Base-by-base conservation (phyloP, 345 rosid genomes). In the Gossypium australe region DNA sequence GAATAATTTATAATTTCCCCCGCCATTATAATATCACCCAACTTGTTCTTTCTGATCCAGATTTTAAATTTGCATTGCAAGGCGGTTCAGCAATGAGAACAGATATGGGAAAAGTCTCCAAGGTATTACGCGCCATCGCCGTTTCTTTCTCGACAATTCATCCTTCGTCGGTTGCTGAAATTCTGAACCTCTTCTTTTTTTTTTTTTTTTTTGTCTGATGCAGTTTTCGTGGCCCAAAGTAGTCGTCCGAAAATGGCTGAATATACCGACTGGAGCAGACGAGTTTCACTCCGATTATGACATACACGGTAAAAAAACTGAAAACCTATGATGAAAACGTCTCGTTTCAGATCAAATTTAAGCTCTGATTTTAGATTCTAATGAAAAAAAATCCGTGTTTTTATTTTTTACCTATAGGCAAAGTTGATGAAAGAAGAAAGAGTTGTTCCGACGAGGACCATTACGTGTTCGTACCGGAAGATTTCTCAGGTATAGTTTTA, bases 171-270 rank as follows among this genome's bases (percentile, higher is more conserved):
- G 17, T 41, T 20, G 34, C 34, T 66, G 9, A 45, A 66, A 47
- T 45, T 22, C 55, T 47, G n/a, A 67, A 1, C 20, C 41, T 58
- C 49, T 9, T 18, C n/a, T n/a, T n/a, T n/a, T n/a, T n/a, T n/a
- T 20, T 11, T 4, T 20, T 4, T 45, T 20, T 44, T 18, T n/a
- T 43, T 11, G 29, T 29, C 38, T 67, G 71, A 16, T 63, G 41
- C 81, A 92, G 98, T 49, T 88, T 51, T 88, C 92, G 55, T 92
- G 98, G 98, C 94, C 96, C 2, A 88, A 80, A 81, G 74, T 77
- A 60, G 86, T 92, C 53, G 98, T 76, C 38, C 84, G 85, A 61
- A 94, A 92, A 84, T 94, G 98, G 97, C 85, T 94, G 25, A 92
- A 94, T 78, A 81, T 92, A 80, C 88, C 83, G 49, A 85, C 89